These are phyloP conservation scores for Corymbia maculata DNA, from an alignment of 345 rosid genomes.

Conservation along the genomic window DNA sequence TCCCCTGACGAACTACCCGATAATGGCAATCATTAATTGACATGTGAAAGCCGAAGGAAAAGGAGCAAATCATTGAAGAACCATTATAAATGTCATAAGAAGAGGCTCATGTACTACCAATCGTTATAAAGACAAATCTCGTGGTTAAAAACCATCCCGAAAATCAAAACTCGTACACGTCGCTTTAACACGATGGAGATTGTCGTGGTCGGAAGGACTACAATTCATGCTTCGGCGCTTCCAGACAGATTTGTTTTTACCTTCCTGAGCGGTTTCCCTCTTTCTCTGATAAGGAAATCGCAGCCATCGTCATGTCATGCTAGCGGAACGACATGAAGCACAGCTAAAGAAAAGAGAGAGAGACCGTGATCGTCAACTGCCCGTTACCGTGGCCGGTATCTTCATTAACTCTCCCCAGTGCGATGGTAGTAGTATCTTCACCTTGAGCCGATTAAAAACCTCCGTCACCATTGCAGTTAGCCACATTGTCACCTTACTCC, in stretches of 20 bases:
- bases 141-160: too few relatives aligned
- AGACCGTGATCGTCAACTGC: not conserved
- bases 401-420: not conserved
- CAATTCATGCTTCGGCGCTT: not conserved
- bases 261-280: not conserved
- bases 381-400: not conserved
- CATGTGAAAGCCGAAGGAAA: not conserved
- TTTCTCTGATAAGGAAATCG: not conserved
- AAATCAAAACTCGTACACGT: too few relatives aligned
- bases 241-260: not conserved
- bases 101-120: not conserved
- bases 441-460: not conserved
- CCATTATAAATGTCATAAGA: not conserved
- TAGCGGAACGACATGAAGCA: not conserved
- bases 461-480: not conserved
- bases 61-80: not conserved
- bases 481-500: not conserved
- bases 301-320: not conserved
- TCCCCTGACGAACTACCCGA: not conserved
- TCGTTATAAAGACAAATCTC: too few relatives aligned
- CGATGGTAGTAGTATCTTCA: not conserved
- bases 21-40: not conserved
- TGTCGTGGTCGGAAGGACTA: too few relatives aligned
- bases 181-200: too few relatives aligned
- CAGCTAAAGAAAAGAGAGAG: not conserved